phyloP scores from a whole-genome alignment of 2,329 filamentous ascomycete genomes.

The Fusarium ambrosium region DNA sequence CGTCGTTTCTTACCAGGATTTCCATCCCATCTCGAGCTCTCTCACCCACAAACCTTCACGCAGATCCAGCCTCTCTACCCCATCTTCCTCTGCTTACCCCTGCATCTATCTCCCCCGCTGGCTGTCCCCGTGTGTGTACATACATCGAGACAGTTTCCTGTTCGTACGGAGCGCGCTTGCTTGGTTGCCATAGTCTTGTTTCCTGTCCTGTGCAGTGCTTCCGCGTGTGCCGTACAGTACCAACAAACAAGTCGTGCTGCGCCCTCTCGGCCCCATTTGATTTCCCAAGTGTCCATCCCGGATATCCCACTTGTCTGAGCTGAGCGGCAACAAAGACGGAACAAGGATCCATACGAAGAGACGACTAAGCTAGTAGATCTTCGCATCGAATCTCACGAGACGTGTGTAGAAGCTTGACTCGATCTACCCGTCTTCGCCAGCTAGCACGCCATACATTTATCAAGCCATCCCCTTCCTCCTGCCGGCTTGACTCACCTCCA shows the following conservation, averaged over 20 bases:
- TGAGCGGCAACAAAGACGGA: conserved; percentile 15
- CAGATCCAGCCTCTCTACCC: conserved; percentile 27
- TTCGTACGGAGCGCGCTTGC: conserved; percentile 14
- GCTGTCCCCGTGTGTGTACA: conserved; percentile 12
- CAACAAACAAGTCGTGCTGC: conserved; percentile 14
- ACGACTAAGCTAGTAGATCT: conserved; percentile 26
- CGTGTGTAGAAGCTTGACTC: conserved; percentile 29
- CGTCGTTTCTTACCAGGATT: conserved; percentile 20
- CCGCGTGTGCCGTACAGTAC: conserved; percentile 19
- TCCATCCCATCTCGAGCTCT: conserved; percentile 30
- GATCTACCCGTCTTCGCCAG: background rate
- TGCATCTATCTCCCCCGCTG: conserved; percentile 5
- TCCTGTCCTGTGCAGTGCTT: conserved; percentile 9
- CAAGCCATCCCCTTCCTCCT: conserved; percentile 22
- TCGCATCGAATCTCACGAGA: conserved; percentile 32
- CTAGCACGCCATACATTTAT: conserved; percentile 7
- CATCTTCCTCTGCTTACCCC: conserved; percentile 23
- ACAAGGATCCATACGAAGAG: conserved; percentile 26
- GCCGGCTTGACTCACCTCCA: background rate
- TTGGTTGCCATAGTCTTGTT: conserved; percentile 12
- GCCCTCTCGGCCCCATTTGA: conserved; percentile 9
- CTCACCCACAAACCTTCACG: conserved; percentile 25
- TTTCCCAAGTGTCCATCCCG: conserved; percentile 23
- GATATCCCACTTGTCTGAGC: conserved; percentile 11
- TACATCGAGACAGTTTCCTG: conserved; percentile 13